Conservation (phyloP, 2,329 filamentous ascomycete genomes). For the Metarhizium anisopliae region DNA sequence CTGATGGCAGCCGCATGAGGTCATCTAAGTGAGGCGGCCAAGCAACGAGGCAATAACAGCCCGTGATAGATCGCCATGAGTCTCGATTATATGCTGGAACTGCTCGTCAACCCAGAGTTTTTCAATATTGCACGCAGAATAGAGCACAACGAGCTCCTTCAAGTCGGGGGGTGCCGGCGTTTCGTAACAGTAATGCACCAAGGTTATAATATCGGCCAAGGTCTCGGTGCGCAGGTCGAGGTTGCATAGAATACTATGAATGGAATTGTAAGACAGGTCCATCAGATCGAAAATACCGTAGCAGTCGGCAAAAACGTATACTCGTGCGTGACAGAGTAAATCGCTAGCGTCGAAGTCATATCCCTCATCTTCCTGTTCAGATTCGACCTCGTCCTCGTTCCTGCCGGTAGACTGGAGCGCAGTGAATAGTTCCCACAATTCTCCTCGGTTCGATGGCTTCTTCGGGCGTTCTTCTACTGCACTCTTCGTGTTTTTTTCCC, state of each 20-base stretch:
- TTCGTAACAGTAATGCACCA: constrained; percentile 7
- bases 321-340: constrained; percentile 6
- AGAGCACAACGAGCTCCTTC: constrained; percentile 5
- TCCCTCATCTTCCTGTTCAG: background rate
- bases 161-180: constrained; percentile 2
- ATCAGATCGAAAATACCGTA: constrained; percentile 7
- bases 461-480: too few species aligned
- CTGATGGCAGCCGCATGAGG: too few species aligned
- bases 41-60: background rate
- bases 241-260: constrained; percentile 2
- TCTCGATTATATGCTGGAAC: constrained; percentile 6
- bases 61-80: constrained; percentile 3
- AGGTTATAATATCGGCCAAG: constrained; percentile 2
- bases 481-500: too few species aligned
- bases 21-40: background rate
- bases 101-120: constrained; percentile 6
- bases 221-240: background rate
- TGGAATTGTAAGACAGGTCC: constrained; percentile 3
- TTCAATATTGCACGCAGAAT: constrained; percentile 7
- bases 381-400: too few species aligned
- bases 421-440: too few species aligned
- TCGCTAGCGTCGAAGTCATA: fast-evolving
- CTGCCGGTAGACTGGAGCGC: too few species aligned
- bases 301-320: constrained; percentile 10
- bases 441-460: too few species aligned